Conservation (phyloP, 768 basidiomycete genomes). For the Lentinus tigrinus region DNA sequence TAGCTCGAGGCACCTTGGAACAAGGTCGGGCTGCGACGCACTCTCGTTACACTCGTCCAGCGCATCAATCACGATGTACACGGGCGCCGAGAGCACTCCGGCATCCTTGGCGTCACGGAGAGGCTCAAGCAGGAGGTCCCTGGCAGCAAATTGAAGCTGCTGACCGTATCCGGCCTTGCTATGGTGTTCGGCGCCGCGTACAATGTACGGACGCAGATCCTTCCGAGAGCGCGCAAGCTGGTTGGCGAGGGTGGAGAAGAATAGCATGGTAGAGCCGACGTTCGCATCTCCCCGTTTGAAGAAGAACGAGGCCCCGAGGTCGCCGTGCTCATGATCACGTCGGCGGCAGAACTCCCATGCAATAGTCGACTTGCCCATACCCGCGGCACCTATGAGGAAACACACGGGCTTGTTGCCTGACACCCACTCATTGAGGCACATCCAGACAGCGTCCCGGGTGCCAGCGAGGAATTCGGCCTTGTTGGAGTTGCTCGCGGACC, state of each 20-base stretch:
- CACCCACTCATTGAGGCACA: not conserved
- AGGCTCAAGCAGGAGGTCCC: constrained; percentile 14
- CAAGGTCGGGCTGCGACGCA: not conserved
- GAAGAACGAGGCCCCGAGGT: constrained; percentile 18
- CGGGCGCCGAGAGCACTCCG: not conserved
- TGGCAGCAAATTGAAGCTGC: not conserved
- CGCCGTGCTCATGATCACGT: not conserved
- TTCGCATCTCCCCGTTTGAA: constrained; percentile 7
- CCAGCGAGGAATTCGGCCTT: not conserved
- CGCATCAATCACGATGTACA: constrained; percentile 36
- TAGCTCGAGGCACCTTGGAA: not conserved
- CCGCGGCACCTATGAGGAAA: constrained; percentile 10
- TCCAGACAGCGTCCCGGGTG: not conserved
- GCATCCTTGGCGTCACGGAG: not conserved
- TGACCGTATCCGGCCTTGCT: not conserved
- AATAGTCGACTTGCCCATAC: constrained; percentile 18
- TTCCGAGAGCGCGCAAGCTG: constrained; percentile 26
- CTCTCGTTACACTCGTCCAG: constrained; percentile 33
- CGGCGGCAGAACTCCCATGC: constrained; percentile 9
- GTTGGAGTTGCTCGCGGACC: not conserved
- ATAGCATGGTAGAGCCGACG: constrained; percentile 19
- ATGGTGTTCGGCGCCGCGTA: not conserved
- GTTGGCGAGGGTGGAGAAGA: constrained; percentile 33
- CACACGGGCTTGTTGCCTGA: not conserved
- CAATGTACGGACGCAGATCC: constrained; percentile 6